Conservation (phyloP, 2,329 filamentous ascomycete species). For the Aureobasidium uvarum region DNA sequence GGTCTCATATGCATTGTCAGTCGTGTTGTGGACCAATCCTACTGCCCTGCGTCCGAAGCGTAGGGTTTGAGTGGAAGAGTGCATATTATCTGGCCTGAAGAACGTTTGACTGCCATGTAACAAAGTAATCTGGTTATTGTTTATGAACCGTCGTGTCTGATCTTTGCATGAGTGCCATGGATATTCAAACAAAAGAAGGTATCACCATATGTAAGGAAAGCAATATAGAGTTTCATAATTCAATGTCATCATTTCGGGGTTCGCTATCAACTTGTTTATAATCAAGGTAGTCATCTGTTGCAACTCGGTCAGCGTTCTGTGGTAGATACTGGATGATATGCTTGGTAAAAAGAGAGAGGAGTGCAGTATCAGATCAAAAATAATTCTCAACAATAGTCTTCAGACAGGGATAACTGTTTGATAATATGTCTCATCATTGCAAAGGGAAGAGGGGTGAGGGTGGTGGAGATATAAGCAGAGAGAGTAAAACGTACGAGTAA, state of each 20-base stretch:
- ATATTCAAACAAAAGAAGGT: not conserved
- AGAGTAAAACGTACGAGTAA: conserved; percentile 69
- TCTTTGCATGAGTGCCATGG: too few species aligned
- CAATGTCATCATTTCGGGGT: not conserved
- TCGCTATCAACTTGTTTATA: not conserved
- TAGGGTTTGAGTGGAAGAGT: too few species aligned
- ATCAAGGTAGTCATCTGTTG: not conserved
- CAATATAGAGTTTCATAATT: not conserved
- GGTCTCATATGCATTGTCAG: too few species aligned
- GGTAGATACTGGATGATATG: not conserved
- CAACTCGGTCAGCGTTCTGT: not conserved
- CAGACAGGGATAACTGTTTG: conserved; percentile 99
- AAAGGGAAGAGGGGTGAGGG: conserved; percentile 27
- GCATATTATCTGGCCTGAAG: too few species aligned
- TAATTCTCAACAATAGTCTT: conserved; percentile 83
- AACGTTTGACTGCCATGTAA: too few species aligned
- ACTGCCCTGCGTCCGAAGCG: too few species aligned
- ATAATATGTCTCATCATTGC: conserved; percentile 72
- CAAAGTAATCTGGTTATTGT: too few species aligned
- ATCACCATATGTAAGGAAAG: not conserved
- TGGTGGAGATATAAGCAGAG: not conserved
- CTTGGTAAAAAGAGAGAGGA: not conserved
- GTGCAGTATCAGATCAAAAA: conserved; percentile 71
- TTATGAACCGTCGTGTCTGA: too few species aligned
- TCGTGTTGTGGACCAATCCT: too few species aligned